These are phyloP conservation scores for Fusarium caatingaense DNA, from an alignment of 2,329 filamentous ascomycete species.

Conservation along the genomic window DNA sequence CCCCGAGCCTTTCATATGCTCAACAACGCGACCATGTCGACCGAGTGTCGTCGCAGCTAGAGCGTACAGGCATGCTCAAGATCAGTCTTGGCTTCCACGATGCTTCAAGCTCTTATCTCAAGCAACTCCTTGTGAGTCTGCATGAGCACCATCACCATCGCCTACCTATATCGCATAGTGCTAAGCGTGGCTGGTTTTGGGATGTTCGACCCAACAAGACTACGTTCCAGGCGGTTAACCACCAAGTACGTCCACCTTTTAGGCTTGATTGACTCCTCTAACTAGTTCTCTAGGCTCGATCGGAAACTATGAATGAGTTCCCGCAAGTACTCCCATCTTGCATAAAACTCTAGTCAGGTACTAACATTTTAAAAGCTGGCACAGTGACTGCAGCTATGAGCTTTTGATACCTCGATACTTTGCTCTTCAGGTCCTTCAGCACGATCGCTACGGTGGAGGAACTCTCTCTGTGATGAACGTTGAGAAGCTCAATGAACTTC, in stretches of 20 bases:
- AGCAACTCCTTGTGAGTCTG: conserved; percentile 49
- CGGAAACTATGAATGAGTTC: conserved; percentile 56
- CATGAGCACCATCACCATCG: conserved; percentile 50
- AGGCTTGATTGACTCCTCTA: neutral
- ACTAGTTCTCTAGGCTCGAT: neutral
- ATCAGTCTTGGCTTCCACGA: conserved; percentile 51
- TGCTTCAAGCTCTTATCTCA: conserved; percentile 50
- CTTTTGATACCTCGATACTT: conserved; percentile 52
- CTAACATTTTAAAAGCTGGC: conserved; percentile 46
- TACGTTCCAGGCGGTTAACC: conserved; percentile 46
- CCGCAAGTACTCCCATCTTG: conserved; percentile 26
- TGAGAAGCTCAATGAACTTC: conserved; percentile 40
- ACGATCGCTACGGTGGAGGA: conserved; percentile 55
- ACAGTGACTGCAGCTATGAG: conserved; percentile 59
- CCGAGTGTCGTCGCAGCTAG: conserved; percentile 30
- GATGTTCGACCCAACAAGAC: conserved; percentile 51
- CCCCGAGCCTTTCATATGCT: conserved; percentile 23
- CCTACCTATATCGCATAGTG: conserved; percentile 56
- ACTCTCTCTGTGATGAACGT: conserved; percentile 55
- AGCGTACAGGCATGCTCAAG: conserved; percentile 51
- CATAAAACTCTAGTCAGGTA: no score
- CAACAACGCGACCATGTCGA: conserved; percentile 29
- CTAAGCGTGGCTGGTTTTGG: conserved; percentile 58
- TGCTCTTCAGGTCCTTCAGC: conserved; percentile 56
- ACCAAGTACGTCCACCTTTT: no score